Base-by-base conservation (phyloP, 306 rosid species). In the Vigna nakashimae region DNA sequence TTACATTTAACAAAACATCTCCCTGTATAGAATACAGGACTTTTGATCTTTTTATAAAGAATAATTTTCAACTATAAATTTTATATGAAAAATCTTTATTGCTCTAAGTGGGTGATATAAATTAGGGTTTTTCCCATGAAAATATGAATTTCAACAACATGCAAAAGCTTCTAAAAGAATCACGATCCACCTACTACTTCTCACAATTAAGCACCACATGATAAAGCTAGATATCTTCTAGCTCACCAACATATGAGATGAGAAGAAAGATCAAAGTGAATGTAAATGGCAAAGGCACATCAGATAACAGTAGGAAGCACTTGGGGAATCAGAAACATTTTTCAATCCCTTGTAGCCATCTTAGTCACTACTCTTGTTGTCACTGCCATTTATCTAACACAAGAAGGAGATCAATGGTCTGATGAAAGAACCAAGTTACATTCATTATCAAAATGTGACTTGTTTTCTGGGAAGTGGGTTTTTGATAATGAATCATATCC, bases 391-490 rank as follows among this genome's bases (percentile, higher is more conserved):
- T 91, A 90, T 84, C 71, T 91, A 0, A 79, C 87, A 16, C 94
- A 84, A 26, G 88, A 91, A 20, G 85, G 82, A 53, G 87, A 38
- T 5, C 65, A 68, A 49, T 16, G 69, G 22, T 68, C 20, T 18
- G 79, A 86, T 63, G 73, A 82, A 11, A 62, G 79, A 59, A 56
- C 34, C 46, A 62, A 62, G 20, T 24, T 28, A 42, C 18, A 57
- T 7, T 70, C 70, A 38, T 22, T 26, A 15, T 71, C 84, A 30
- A 76, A 75, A 34, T 91, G 98, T 75, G 49, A 93, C 82, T 14
- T 88, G 76, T 93, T 88, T 40, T 74, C 74, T 6, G 98, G 96
- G 2, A 86, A 85, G 56, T 93, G 98, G 98, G 88, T 93, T 30
- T 89, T 69, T 36, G 94, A 93, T 22, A 93, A 91, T 68, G 57